Conservation (phyloP, 345 rosid genomes). For the Citrus mangshanensis region DNA sequence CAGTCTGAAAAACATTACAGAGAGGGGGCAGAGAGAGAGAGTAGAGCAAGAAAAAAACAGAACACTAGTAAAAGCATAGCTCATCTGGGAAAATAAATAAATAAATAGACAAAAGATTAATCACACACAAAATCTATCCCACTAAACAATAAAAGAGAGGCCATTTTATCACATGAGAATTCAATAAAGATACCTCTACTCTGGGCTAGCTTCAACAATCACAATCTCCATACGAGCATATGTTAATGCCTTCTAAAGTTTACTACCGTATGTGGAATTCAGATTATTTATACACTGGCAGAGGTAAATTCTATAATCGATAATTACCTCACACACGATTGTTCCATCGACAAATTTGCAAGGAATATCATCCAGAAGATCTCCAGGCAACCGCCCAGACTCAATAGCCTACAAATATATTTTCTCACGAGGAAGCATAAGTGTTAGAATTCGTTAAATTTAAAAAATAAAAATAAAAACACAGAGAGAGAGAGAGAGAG, state of each 20-base stretch:
- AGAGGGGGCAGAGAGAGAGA: background rate
- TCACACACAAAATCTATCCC: background rate
- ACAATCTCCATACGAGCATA: background rate
- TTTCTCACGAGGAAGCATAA: background rate
- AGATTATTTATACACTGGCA: background rate
- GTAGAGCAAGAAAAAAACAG: background rate
- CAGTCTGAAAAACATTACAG: background rate
- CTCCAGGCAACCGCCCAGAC: constrained; percentile 85
- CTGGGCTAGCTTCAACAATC: background rate
- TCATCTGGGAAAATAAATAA: background rate
- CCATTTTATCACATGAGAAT: background rate
- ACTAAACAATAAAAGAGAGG: background rate
- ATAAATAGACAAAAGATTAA: background rate
- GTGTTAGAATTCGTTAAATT: background rate
- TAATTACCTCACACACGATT: constrained; percentile 77
- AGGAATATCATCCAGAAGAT: constrained; percentile 68
- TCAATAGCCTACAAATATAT: constrained; percentile 69
- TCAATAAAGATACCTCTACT: background rate
- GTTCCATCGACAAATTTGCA: constrained; percentile 76
- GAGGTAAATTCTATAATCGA: constrained; percentile 4
- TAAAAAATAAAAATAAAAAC: background rate
- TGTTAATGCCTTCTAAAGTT: background rate
- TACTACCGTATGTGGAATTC: background rate
- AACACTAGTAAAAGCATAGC: background rate
- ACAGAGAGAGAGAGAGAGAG: too few relatives aligned